phyloP scores from a whole-genome alignment of 202 grass and related monocot genomes.

The Musa balbisiana region DNA sequence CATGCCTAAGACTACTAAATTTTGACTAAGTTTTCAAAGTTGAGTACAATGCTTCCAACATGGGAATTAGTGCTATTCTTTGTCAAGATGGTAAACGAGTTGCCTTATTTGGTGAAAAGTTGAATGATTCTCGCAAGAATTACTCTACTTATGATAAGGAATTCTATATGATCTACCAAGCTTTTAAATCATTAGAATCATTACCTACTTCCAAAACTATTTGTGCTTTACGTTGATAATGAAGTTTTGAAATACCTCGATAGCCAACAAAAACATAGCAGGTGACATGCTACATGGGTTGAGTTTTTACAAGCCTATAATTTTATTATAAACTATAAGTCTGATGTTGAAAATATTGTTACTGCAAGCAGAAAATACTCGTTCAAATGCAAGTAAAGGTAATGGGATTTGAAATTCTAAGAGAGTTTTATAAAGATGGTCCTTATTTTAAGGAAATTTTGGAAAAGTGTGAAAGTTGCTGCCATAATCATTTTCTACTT shows the following conservation, averaged over 20 bases:
- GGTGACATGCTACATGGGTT: slow-evolving; percentile 7
- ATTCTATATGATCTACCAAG: too few species aligned
- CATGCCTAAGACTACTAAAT: background rate
- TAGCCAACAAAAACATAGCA: background rate
- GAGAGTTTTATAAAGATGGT: background rate
- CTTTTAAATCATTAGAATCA: slow-evolving; percentile 10
- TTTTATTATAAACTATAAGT: slow-evolving; percentile 3
- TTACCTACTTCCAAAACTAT: slow-evolving; percentile 7
- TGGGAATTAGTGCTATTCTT: background rate
- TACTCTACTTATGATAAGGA: too few species aligned
- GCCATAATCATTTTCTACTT: too few species aligned
- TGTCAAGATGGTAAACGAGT: background rate
- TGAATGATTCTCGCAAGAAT: background rate
- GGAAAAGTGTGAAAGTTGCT: background rate
- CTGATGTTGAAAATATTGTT: background rate
- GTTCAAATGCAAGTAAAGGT: background rate
- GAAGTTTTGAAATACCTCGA: background rate
- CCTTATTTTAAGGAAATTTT: background rate
- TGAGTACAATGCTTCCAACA: slow-evolving; percentile 13
- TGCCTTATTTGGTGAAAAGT: slow-evolving; percentile 18
- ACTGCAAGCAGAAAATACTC: background rate
- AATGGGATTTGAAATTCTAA: background rate
- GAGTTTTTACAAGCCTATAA: slow-evolving; percentile 1
- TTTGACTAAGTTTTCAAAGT: background rate
- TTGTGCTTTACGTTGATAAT: slow-evolving; percentile 18